A percentile compares a stretch with the other conserved stretches of the same genome.
phyloP scores from a whole-genome alignment of 2,329 filamentous ascomycete genomes.

The Botrytis cinerea region DNA sequence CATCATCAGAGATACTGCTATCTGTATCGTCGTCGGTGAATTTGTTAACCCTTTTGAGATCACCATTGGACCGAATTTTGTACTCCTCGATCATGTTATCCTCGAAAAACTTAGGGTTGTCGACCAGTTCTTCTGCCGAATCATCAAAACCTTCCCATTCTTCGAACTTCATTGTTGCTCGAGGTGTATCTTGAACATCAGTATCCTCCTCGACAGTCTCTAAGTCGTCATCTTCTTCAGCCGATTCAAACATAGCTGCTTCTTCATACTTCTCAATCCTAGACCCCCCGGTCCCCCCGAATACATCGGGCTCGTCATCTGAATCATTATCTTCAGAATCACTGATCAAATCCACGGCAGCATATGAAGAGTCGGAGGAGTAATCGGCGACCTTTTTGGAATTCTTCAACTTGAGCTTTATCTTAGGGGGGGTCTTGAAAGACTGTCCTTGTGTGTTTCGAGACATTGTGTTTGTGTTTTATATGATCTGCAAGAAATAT shows the following conservation, averaged over 20 bases:
- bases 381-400: slow-evolving; percentile 47
- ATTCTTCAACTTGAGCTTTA: slow-evolving; percentile 9
- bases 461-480: slow-evolving; percentile 37
- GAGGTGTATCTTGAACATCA: slow-evolving; percentile 9
- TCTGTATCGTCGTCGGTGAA: neutral
- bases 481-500: slow-evolving; percentile 14
- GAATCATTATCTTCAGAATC: slow-evolving; percentile 64
- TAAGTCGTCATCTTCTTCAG: slow-evolving; percentile 41
- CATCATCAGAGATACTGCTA: slow-evolving; percentile 10
- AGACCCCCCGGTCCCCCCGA: slow-evolving; percentile 74
- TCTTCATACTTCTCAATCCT: slow-evolving; percentile 19
- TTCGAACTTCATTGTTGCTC: slow-evolving; percentile 5
- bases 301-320: slow-evolving; percentile 66
- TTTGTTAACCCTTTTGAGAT: neutral
- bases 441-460: slow-evolving; percentile 55
- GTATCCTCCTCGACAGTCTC: slow-evolving; percentile 10
- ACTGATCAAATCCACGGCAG: slow-evolving; percentile 75
- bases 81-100: neutral
- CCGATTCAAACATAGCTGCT: slow-evolving; percentile 61
- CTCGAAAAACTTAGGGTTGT: neutral
- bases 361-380: slow-evolving; percentile 69
- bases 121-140: neutral
- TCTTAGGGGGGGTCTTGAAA: slow-evolving; percentile 42
- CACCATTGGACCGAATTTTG: neutral
- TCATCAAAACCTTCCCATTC: slow-evolving; percentile 20